A percentile compares a stretch with the other conserved stretches of the same genome.
Evolutionary conservation across 176 grass and related monocot genomes (phyloP).

Genomic region (Eragrostis nindensis): DNA sequence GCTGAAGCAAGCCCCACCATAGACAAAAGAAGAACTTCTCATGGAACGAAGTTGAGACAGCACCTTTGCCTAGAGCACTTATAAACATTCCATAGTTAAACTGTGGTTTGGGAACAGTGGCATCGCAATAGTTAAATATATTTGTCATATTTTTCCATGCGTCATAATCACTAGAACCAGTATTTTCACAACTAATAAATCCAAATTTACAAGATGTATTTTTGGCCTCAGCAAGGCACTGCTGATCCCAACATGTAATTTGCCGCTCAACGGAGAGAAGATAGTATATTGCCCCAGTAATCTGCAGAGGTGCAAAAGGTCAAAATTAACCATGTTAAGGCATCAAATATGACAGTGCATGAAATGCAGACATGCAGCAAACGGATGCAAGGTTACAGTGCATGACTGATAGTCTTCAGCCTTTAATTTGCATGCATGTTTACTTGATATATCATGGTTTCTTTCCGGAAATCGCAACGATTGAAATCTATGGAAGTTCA

Average conservation of each 20-base stretch:
- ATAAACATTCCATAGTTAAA: slow-evolving; percentile 67
- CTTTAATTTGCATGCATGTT: slow-evolving; percentile 12
- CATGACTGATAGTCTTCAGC: not conserved
- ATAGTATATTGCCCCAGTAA: slow-evolving; percentile 84
- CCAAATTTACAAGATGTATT: slow-evolving; percentile 27
- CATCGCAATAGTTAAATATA: slow-evolving; percentile 49
- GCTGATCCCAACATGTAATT: slow-evolving; percentile 86
- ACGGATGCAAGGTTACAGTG: too few species aligned
- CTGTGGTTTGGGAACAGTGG: fast-evolving
- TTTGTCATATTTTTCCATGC: slow-evolving; percentile 29
- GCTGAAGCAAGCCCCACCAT: slow-evolving; percentile 89
- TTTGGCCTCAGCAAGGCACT: slow-evolving; percentile 36
- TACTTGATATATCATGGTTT: not conserved
- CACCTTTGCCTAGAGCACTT: slow-evolving; percentile 32
- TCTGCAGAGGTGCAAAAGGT: slow-evolving; percentile 45
- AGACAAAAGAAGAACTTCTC: slow-evolving; percentile 89
- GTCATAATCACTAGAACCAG: not conserved
- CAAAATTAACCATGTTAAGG: not conserved
- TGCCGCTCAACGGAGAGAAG: slow-evolving; percentile 82
- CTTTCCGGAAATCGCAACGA: not conserved
- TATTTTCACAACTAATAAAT: slow-evolving; percentile 62
- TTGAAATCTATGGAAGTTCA: not conserved
- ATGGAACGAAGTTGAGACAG: slow-evolving; percentile 51
- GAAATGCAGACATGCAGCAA: too few species aligned
- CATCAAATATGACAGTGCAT: not conserved